Evolutionary conservation across 2,329 filamentous ascomycete species (phyloP).

Genomic region (Trichoderma brevicompactum): DNA sequence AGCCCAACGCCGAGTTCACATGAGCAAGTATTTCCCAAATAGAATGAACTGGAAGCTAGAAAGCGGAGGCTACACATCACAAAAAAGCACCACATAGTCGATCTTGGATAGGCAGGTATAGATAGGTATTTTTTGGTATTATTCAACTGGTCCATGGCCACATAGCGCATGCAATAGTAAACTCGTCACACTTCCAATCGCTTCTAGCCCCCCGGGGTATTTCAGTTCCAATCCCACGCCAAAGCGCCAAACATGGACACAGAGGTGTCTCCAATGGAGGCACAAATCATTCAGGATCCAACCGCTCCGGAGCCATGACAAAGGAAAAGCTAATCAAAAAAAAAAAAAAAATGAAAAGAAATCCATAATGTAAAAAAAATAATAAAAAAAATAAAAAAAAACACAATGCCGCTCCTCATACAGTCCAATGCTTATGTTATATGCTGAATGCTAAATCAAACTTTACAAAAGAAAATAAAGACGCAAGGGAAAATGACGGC

Average conservation of each 20-base stretch:
- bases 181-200: background rate
- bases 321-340: slow-evolving; percentile 2
- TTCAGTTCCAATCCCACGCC: slow-evolving; percentile 19
- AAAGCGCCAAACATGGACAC: slow-evolving; percentile 22
- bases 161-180: slow-evolving; percentile 7
- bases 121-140: slow-evolving; percentile 3
- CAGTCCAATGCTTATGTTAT: slow-evolving; percentile 22
- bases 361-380: background rate
- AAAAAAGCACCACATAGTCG: background rate
- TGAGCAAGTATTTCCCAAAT: background rate
- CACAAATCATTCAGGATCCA: slow-evolving; percentile 13
- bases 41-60: background rate
- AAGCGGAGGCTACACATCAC: background rate
- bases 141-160: background rate
- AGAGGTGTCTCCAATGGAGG: slow-evolving; percentile 21
- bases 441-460: slow-evolving; percentile 16
- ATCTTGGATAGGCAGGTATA: background rate
- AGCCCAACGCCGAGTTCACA: background rate
- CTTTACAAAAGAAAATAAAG: slow-evolving; percentile 4
- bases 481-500: background rate
- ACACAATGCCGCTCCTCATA: slow-evolving; percentile 13
- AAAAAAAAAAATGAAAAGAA: background rate
- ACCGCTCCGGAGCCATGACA: slow-evolving; percentile 1
- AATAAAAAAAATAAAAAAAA: background rate
- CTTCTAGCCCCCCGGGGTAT: slow-evolving; percentile 19